Evolutionary conservation across 2,329 filamentous ascomycete genomes (phyloP).

Genomic region (Didymella segeticola): DNA sequence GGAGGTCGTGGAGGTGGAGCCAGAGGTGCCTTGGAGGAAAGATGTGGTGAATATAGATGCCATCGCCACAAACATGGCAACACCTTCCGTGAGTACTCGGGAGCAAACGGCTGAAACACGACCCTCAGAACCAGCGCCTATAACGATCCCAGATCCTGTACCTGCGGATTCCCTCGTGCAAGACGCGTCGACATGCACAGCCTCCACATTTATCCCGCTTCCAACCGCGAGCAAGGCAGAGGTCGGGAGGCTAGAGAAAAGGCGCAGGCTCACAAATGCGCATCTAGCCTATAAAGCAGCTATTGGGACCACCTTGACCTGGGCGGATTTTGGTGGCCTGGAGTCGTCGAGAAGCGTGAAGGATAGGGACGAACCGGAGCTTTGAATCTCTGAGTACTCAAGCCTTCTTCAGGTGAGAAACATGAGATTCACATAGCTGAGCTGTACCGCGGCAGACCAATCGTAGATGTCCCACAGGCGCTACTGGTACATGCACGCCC

Average conservation of each 20-base stretch:
- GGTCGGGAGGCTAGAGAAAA: not conserved
- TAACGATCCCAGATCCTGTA: not conserved
- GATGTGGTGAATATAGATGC: not conserved
- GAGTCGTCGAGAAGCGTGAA: slow-evolving; percentile 44
- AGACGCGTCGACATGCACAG: not conserved
- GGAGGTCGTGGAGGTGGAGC: not conserved
- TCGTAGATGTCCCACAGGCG: too few relatives aligned
- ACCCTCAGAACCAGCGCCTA: not conserved
- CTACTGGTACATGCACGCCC: too few relatives aligned
- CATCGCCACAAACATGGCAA: not conserved
- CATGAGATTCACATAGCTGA: too few relatives aligned
- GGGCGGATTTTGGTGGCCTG: slow-evolving; percentile 53
- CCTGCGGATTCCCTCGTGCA: not conserved
- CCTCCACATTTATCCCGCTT: not conserved
- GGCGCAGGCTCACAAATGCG: slow-evolving; percentile 20
- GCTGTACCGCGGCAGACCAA: too few relatives aligned
- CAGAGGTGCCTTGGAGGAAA: not conserved
- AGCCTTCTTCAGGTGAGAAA: too few relatives aligned
- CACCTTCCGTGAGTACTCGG: too few relatives aligned
- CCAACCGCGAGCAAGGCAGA: not conserved
- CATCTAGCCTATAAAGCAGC: slow-evolving; percentile 40
- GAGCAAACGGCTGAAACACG: not conserved
- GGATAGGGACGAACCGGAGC: slow-evolving; percentile 29
- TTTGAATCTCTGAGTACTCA: too few relatives aligned
- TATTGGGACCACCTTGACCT: slow-evolving; percentile 46